Percentiles rank a stretch among this genome's conserved stretches.
Evolutionary conservation across 306 rosid genomes (phyloP).

Genomic region (Vigna unguiculata): DNA sequence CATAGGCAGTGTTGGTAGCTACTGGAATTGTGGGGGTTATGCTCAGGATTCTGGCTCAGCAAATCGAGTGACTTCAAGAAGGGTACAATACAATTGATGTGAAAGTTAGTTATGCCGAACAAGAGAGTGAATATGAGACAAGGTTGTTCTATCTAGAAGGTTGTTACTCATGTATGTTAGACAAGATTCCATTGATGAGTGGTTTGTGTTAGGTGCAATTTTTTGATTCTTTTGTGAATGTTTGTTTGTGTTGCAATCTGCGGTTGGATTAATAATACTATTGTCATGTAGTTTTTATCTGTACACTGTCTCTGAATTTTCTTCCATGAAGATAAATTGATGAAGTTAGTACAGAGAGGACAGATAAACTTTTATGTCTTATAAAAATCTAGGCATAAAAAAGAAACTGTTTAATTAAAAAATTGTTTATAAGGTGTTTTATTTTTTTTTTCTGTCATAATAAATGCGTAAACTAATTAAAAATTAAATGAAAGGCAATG

Average conservation of each 20-base stretch:
- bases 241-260: slow-evolving; percentile 42
- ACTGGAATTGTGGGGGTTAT: slow-evolving; percentile 60
- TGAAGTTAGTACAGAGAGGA: neutral
- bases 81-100: slow-evolving; percentile 57
- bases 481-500: no score
- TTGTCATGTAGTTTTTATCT: neutral
- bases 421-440: no score
- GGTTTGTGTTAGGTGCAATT: slow-evolving; percentile 39
- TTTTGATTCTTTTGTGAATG: slow-evolving; percentile 53
- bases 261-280: slow-evolving; percentile 9
- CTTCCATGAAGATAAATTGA: neutral
- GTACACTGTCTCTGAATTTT: neutral
- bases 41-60: slow-evolving; percentile 55
- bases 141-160: slow-evolving; percentile 52
- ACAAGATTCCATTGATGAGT: slow-evolving; percentile 37
- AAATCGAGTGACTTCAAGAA: slow-evolving; percentile 66
- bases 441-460: no score
- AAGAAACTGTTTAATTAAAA: no score
- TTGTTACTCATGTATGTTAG: slow-evolving; percentile 20
- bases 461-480: no score
- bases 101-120: slow-evolving; percentile 60
- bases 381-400: no score
- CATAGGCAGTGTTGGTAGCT: slow-evolving; percentile 74
- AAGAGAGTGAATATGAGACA: slow-evolving; percentile 58
- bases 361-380: no score